Percentiles rank a stretch among this genome's conserved stretches.
Evolutionary conservation across 768 basidiomycete species (phyloP).

Genomic region (Tylopilus intermedius): DNA sequence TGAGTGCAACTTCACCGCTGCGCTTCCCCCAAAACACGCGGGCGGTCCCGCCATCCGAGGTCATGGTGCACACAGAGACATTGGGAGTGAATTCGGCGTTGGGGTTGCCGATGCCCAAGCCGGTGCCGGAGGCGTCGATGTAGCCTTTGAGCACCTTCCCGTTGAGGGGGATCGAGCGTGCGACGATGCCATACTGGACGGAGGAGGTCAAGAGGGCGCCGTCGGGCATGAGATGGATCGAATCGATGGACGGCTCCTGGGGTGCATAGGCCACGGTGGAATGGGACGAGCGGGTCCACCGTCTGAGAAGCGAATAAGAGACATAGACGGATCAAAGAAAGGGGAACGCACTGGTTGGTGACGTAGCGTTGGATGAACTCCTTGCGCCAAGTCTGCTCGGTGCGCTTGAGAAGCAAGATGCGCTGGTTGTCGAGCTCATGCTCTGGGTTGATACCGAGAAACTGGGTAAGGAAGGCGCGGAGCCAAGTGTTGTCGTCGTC

Average conservation of each 20-base stretch:
- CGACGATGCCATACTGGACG: slow-evolving; percentile 62
- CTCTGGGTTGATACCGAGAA: slow-evolving; percentile 64
- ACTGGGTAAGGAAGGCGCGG: slow-evolving; percentile 65
- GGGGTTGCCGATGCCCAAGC: slow-evolving; percentile 64
- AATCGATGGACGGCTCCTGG: slow-evolving; percentile 50
- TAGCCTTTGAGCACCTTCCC: slow-evolving; percentile 69
- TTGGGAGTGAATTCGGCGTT: slow-evolving; percentile 71
- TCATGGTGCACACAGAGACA: slow-evolving; percentile 52
- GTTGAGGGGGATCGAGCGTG: slow-evolving; percentile 66
- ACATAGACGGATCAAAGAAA: neutral
- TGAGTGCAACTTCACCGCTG: slow-evolving; percentile 63
- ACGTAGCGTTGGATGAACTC: slow-evolving; percentile 61
- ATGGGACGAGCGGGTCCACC: slow-evolving; percentile 64
- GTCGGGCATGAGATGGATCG: slow-evolving; percentile 56
- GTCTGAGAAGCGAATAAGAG: slow-evolving; percentile 39
- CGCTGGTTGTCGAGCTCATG: slow-evolving; percentile 43
- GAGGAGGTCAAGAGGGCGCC: slow-evolving; percentile 57
- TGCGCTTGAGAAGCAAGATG: slow-evolving; percentile 50
- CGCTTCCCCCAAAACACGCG: slow-evolving; percentile 71
- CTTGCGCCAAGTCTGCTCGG: slow-evolving; percentile 59
- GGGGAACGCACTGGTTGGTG: slow-evolving; percentile 44
- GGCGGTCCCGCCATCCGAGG: slow-evolving; percentile 61
- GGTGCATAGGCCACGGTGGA: slow-evolving; percentile 61
- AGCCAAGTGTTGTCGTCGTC: slow-evolving; percentile 78
- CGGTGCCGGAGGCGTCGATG: slow-evolving; percentile 57